These are phyloP conservation scores for Aspergillus ibericus DNA, from an alignment of 2,329 filamentous ascomycete species.

Conservation along the genomic window DNA sequence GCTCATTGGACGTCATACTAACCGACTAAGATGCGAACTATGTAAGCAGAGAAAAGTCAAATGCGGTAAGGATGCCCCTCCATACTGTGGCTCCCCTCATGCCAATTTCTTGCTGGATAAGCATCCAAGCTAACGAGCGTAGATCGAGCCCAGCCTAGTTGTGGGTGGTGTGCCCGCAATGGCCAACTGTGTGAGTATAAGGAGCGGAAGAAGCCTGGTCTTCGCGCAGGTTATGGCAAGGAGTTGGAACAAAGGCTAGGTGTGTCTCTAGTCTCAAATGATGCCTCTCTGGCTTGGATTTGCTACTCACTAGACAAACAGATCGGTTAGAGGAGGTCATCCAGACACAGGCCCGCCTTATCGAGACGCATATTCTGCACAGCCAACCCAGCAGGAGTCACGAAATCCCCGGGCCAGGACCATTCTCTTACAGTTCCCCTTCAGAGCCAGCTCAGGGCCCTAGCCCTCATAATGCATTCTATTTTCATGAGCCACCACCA, in stretches of 20 bases:
- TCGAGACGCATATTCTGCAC: slow-evolving; percentile 57
- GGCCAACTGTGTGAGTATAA: slow-evolving; percentile 67
- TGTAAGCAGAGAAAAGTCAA: slow-evolving; percentile 49
- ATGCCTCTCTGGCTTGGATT: neutral
- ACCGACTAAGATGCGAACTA: slow-evolving; percentile 41
- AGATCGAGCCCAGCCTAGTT: slow-evolving; percentile 60
- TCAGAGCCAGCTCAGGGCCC: slow-evolving; percentile 52
- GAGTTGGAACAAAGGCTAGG: slow-evolving; percentile 69
- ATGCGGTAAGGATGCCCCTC: slow-evolving; percentile 38
- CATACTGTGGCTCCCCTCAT: neutral
- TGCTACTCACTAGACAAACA: slow-evolving; percentile 16
- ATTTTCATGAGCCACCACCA: slow-evolving; percentile 60
- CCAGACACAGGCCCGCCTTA: slow-evolving; percentile 64
- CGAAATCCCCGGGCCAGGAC: slow-evolving; percentile 26
- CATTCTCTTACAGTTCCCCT: slow-evolving; percentile 47
- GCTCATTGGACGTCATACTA: slow-evolving; percentile 14
- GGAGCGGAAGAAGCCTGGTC: slow-evolving; percentile 69
- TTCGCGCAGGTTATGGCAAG: slow-evolving; percentile 66
- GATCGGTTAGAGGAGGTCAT: slow-evolving; percentile 69
- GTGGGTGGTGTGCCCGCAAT: slow-evolving; percentile 70
- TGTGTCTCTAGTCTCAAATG: slow-evolving; percentile 18
- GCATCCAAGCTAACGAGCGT: slow-evolving; percentile 11
- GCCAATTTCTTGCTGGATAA: neutral
- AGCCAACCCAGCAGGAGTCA: slow-evolving; percentile 32
- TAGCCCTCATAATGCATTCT: slow-evolving; percentile 61